A percentile compares a stretch with the other conserved stretches of the same genome.
Conservation (phyloP, 148 eudicot genomes). For the Camellia lanceoleosa region DNA sequence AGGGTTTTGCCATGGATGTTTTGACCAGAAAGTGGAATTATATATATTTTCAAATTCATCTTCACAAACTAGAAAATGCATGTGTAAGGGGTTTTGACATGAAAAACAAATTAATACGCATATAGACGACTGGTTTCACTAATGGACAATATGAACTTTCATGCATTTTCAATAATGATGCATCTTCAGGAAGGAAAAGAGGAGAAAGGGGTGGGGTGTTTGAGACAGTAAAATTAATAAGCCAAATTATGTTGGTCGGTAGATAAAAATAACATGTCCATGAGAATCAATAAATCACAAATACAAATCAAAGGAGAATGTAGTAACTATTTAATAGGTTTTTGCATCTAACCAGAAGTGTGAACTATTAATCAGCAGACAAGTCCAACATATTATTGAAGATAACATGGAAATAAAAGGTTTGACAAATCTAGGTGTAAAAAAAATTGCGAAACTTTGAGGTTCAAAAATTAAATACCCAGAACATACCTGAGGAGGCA, state of each 20-base stretch:
- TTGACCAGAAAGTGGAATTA: too few species aligned
- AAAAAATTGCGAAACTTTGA: neutral
- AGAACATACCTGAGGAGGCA: constrained; percentile 69
- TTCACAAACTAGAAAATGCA: neutral
- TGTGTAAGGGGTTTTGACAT: neutral
- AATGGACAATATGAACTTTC: neutral
- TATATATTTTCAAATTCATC: too few species aligned
- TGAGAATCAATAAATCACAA: too few species aligned
- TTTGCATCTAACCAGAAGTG: neutral
- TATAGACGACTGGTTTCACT: neutral
- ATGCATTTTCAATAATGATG: neutral
- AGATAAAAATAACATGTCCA: neutral
- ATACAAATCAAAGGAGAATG: too few species aligned
- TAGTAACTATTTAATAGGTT: too few species aligned
- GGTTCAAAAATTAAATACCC: neutral
- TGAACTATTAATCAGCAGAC: neutral
- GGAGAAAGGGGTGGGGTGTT: neutral
- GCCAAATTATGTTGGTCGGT: neutral
- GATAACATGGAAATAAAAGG: neutral
- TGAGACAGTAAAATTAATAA: neutral
- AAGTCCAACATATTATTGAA: neutral
- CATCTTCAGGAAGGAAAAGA: neutral
- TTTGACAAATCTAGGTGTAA: neutral
- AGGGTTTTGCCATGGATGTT: neutral
- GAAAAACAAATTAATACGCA: neutral